These are phyloP conservation scores for Ziziphus jujuba DNA, from an alignment of 306 rosid genomes.

Conservation along the genomic window DNA sequence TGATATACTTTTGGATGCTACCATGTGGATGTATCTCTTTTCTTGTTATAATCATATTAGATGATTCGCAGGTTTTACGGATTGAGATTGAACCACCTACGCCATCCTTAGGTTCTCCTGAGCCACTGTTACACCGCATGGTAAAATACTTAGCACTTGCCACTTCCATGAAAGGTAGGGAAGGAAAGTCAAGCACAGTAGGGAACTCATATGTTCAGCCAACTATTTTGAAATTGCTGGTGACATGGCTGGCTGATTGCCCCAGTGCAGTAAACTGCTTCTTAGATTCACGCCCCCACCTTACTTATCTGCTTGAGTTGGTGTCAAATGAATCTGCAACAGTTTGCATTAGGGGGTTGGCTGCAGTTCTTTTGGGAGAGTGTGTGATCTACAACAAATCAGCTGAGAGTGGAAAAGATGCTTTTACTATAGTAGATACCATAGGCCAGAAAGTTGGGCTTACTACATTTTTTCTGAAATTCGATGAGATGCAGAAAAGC, in stretches of 20 bases:
- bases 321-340: slow-evolving; percentile 68
- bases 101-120: slow-evolving; percentile 73
- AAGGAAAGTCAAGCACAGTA: slow-evolving; percentile 54
- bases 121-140: slow-evolving; percentile 82
- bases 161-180: slow-evolving; percentile 75
- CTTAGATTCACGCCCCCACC: slow-evolving; percentile 89
- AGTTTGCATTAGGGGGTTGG: slow-evolving; percentile 72
- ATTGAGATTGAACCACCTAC: slow-evolving; percentile 84
- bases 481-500: slow-evolving; percentile 83
- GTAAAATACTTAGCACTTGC: slow-evolving; percentile 85
- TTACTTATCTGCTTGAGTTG: slow-evolving; percentile 84
- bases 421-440: slow-evolving; percentile 73
- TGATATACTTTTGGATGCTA: slow-evolving; percentile 15
- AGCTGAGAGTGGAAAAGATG: slow-evolving; percentile 62
- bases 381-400: slow-evolving; percentile 86
- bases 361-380: slow-evolving; percentile 86
- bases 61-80: slow-evolving; percentile 58
- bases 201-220: slow-evolving; percentile 59
- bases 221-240: slow-evolving; percentile 73
- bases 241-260: slow-evolving; percentile 82
- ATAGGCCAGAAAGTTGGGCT: slow-evolving; percentile 91
- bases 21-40: neutral
- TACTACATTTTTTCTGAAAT: slow-evolving; percentile 72
- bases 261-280: slow-evolving; percentile 85
- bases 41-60: slow-evolving; percentile 12